phyloP scores from a whole-genome alignment of 495 filamentous ascomycete species.

The Penicillium pancosmium region DNA sequence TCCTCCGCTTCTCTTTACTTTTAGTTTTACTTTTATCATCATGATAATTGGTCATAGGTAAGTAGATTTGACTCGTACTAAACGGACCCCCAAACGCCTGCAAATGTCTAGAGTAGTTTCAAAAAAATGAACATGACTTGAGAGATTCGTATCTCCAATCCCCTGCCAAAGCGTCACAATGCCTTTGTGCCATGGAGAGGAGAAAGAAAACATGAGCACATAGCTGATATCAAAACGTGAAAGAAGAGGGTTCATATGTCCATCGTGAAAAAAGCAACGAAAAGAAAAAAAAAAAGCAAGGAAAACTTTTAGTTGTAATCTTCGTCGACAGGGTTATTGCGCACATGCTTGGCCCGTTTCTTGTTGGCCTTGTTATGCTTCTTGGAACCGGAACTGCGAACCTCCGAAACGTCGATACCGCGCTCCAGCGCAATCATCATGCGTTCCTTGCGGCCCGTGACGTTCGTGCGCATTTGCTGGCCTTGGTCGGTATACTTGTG shows the following conservation, averaged over 20 bases:
- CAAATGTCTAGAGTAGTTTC: conserved; percentile 20
- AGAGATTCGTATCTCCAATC: conserved; percentile 22
- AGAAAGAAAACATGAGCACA: conserved; percentile 10
- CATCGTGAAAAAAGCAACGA: conserved; percentile 16
- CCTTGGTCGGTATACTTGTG: conserved; percentile 86
- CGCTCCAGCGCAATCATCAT: conserved; percentile 84
- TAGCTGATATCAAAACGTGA: conserved; percentile 9
- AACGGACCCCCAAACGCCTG: conserved; percentile 20
- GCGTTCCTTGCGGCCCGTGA: conserved; percentile 82
- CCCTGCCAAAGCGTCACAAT: conserved; percentile 13
- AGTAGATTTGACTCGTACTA: conserved; percentile 20
- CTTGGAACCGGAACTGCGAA: conserved; percentile 71
- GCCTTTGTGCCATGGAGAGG: background rate
- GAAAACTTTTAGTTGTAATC: conserved; percentile 43
- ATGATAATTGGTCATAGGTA: background rate
- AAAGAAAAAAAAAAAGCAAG: conserved; percentile 22
- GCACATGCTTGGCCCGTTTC: conserved; percentile 62
- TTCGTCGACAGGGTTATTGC: conserved; percentile 36
- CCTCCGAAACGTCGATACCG: conserved; percentile 79
- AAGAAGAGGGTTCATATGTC: conserved; percentile 8
- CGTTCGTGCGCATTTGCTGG: conserved; percentile 60
- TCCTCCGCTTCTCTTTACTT: background rate
- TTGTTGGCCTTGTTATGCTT: conserved; percentile 94
- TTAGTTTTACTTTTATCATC: background rate
- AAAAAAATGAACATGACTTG: conserved; percentile 23